Conservation (phyloP, 78 protist species). For the Acrasis kona region DNA sequence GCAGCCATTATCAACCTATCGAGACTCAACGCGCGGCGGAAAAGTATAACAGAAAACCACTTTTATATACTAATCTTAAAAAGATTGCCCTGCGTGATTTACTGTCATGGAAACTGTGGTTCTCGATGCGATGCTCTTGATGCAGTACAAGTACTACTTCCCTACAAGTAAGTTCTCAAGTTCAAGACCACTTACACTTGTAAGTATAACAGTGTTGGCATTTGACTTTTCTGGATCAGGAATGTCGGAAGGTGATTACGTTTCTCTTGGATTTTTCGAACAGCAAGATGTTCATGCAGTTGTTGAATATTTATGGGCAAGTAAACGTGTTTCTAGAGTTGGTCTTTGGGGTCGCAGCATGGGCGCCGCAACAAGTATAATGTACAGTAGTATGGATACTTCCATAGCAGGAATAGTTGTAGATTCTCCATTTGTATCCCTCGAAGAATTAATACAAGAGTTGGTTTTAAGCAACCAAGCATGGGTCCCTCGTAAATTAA, state of each 20-base stretch:
- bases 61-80: not conserved
- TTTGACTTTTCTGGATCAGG: slow-evolving; percentile 30
- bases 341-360: slow-evolving; percentile 42
- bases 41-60: not conserved
- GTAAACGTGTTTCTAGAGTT: not conserved
- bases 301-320: slow-evolving; percentile 4
- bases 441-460: slow-evolving; percentile 5
- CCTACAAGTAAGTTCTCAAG: too few relatives aligned
- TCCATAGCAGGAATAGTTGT: slow-evolving; percentile 10
- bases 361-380: slow-evolving; percentile 35
- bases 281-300: slow-evolving; percentile 18
- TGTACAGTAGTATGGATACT: slow-evolving; percentile 17
- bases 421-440: slow-evolving; percentile 26
- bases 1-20: slow-evolving; percentile 18
- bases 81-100: slow-evolving; percentile 29
- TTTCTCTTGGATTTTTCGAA: slow-evolving; percentile 28
- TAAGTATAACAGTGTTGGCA: slow-evolving; percentile 3
- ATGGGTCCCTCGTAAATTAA: slow-evolving; percentile 11
- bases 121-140: slow-evolving; percentile 13
- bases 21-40: slow-evolving; percentile 1
- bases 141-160: not conserved
- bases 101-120: slow-evolving; percentile 41
- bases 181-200: too few relatives aligned
- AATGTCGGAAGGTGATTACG: slow-evolving; percentile 16
- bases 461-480: not conserved